These are phyloP conservation scores for Leccinum broughii DNA, from an alignment of 768 basidiomycete species.

Conservation along the genomic window DNA sequence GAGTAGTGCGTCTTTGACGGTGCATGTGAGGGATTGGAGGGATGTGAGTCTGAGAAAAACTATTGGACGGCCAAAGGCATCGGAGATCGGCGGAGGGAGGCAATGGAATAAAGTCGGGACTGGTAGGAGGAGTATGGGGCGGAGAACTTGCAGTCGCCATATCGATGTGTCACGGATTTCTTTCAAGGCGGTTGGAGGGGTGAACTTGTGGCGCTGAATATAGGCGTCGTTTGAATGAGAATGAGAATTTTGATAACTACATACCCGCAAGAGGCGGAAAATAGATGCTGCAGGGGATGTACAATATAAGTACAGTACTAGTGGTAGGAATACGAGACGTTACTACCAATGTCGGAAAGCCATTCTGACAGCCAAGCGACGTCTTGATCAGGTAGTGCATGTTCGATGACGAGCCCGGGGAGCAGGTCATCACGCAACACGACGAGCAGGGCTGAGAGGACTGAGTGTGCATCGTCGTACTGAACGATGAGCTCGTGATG, in stretches of 20 bases:
- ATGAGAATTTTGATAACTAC: slow-evolving; percentile 18
- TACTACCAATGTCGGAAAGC: slow-evolving; percentile 62
- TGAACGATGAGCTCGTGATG: slow-evolving; percentile 47
- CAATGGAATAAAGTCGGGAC: slow-evolving; percentile 43
- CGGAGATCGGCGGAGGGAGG: slow-evolving; percentile 52
- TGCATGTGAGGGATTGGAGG: slow-evolving; percentile 40
- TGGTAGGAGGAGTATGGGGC: slow-evolving; percentile 39
- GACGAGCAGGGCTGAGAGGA: slow-evolving; percentile 47
- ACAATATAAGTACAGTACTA: background rate
- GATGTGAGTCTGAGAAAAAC: slow-evolving; percentile 51
- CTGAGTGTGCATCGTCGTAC: slow-evolving; percentile 50
- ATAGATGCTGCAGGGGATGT: slow-evolving; percentile 41
- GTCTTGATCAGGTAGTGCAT: slow-evolving; percentile 48
- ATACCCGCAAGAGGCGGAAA: slow-evolving; percentile 64
- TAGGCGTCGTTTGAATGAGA: slow-evolving; percentile 6
- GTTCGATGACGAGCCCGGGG: slow-evolving; percentile 59
- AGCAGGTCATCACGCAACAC: slow-evolving; percentile 57
- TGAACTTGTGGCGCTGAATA: slow-evolving; percentile 65
- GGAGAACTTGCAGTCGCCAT: slow-evolving; percentile 49
- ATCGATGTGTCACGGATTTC: slow-evolving; percentile 52
- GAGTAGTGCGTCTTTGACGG: slow-evolving; percentile 44
- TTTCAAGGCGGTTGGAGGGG: slow-evolving; percentile 59
- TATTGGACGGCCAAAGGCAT: slow-evolving; percentile 67
- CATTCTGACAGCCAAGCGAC: slow-evolving; percentile 58
- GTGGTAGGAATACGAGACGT: background rate